Evolutionary conservation across 768 basidiomycete species (phyloP), one percentile per base, ranked within the genome.

Genomic region (Pilatotrama ljubarskyi): DNA sequence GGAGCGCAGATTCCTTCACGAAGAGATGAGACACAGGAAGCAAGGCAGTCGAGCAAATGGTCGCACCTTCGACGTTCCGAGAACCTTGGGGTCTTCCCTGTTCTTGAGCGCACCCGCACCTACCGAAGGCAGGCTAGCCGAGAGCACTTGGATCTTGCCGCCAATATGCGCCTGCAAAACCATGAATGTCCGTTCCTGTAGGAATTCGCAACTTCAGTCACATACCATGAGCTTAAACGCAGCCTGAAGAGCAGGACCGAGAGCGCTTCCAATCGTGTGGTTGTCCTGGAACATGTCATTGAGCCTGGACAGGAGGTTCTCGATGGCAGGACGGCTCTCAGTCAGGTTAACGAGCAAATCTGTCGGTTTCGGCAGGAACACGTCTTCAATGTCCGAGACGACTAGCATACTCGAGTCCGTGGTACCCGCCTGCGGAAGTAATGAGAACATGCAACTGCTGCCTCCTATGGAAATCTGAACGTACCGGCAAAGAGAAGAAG

Each of bases 251-350:
- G 93, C 97, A 17, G 96, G 92, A 25, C 97, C 95, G 68, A 98
- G 77, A 2, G 97, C 97, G 73, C 91, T 95, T 3, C 95, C 96
- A 58, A 95, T 87, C 26, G 88, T 87, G 69, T 88, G 88, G 61
- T 93, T 93, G n/a, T 98, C 96, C 73, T 90, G 85, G 84, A 98
- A 99, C 96, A 99, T 98, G 57, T 95, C 96, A 66, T 87, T 91
- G 55, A 99, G 81, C 53, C 90, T 79, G 17, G 87, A 84, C 1
- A 99, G 82, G 22, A 99, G 82, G 15, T 80, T 76, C 71, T 98
- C 96, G 46, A 98, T 75, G 2, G 88, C 85, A 0, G 84, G 77
- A 41, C 91, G 85, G 10, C 89, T 82, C 76, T 98, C 97, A 13
- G 85, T 82, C 61, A 98, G 78, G 78, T 98, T 98, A 69, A 98